These are phyloP conservation scores for Sordaria brevicollis DNA, from an alignment of 495 filamentous ascomycete species.

Conservation along the genomic window DNA sequence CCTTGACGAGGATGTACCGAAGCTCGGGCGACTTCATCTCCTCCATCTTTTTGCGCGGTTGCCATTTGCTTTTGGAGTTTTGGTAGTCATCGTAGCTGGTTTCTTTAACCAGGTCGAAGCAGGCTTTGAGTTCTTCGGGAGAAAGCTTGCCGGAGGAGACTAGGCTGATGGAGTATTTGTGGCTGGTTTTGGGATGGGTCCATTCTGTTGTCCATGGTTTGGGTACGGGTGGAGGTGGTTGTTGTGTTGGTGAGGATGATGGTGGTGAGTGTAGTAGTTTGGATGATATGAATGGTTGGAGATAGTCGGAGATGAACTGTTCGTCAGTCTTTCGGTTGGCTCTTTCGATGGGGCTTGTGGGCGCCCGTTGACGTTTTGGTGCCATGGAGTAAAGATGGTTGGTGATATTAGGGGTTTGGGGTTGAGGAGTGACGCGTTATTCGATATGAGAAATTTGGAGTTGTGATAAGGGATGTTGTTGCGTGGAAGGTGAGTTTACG, in stretches of 20 bases:
- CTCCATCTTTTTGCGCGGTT: constrained; percentile 50
- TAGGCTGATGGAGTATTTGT: constrained; percentile 34
- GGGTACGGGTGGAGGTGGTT: too few species aligned
- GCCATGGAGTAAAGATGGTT: constrained; percentile 3
- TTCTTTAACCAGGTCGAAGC: constrained; percentile 59
- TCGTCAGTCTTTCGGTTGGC: constrained; percentile 35
- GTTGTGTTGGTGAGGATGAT: background rate
- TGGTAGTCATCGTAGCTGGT: constrained; percentile 61
- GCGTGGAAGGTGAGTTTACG: background rate
- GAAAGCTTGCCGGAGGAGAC: constrained; percentile 38
- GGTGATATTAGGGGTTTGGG: background rate
- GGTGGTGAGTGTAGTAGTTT: background rate
- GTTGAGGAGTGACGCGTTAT: background rate
- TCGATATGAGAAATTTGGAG: background rate
- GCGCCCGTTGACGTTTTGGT: constrained; percentile 21
- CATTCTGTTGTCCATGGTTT: constrained; percentile 30
- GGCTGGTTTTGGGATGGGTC: constrained; percentile 30
- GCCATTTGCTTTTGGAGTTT: constrained; percentile 57
- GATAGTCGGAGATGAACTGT: constrained; percentile 33
- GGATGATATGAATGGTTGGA: constrained; percentile 15
- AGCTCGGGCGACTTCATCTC: constrained; percentile 71
- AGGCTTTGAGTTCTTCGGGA: constrained; percentile 50
- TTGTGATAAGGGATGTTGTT: background rate
- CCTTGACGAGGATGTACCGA: constrained; percentile 53
- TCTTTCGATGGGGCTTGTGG: constrained; percentile 29